Base-by-base conservation (phyloP, 176 grass and related monocot species). In the Bonia amplexicaulis region DNA sequence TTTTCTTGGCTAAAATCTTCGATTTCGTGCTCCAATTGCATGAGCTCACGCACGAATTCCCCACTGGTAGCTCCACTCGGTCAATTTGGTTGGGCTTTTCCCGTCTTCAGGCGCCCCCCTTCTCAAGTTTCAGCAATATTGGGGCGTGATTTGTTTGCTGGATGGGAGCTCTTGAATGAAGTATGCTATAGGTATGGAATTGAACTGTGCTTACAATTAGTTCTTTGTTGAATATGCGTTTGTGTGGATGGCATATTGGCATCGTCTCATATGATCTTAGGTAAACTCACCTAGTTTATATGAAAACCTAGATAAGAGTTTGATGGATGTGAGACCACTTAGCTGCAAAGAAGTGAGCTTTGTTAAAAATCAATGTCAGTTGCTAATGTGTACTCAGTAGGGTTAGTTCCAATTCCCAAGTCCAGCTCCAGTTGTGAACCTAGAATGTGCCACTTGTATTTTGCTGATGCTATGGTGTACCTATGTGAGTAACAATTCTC, bases 221-320 rank as follows among this genome's bases (percentile, higher is more conserved):
- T 39, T 20, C 0, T 6, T 76, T 58, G 51, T 39, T 66, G 15
- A 44, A 46, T 54, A 73, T 5, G 33, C 44, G 12, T n/a, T 51
- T 22, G 14, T 49, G 41, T 41, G 13, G 42, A 19, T 44, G 23
- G 2, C 74, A 76, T 41, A 8, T 58, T 58, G 12, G 31, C 53
- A 76, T 14, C 2, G 0, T 4, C 20, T 48, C 62, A 3, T 5
- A 44, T 33, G 29, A 20, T 15, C 33, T 54, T 73, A 44, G 29
- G 19, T 81, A 73, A 29, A 19, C 9, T 57, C 6, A 74, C 8
- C 40, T 51, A 47, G 52, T 8, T 65, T 23, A 9, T 44, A 69
- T 74, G 52, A 29, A 76, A 76, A 76, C 52, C 51, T 76, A 37
- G 62, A 69, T 17, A 76, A 11, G 20, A 59, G 20, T 82, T 75